Evolutionary conservation across 164 flowering plant genomes (phyloP).

Genomic region (Dillenia turbinata): DNA sequence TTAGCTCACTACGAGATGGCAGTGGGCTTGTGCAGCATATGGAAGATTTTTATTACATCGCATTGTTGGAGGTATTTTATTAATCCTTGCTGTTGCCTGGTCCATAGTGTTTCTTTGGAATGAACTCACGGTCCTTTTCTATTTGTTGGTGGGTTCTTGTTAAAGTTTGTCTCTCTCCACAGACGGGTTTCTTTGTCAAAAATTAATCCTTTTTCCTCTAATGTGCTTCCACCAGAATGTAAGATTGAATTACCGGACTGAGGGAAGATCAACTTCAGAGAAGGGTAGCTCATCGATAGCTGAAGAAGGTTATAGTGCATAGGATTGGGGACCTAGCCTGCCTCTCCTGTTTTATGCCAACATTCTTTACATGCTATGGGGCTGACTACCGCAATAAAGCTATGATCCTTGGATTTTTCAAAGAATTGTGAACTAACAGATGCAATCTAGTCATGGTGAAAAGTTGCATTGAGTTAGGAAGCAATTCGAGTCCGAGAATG

Average conservation of each 20-base stretch:
- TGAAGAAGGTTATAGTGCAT: not conserved
- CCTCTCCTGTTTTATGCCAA: too few relatives aligned
- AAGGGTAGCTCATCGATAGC: constrained; percentile 10
- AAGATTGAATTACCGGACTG: constrained; percentile 48
- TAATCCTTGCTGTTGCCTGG: not conserved
- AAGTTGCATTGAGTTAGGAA: too few relatives aligned
- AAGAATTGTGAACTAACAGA: too few relatives aligned
- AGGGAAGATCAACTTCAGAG: constrained; percentile 19
- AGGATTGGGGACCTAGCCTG: too few relatives aligned
- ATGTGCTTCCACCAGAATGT: constrained; percentile 45
- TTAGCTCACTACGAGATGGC: constrained; percentile 89
- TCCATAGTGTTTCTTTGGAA: not conserved
- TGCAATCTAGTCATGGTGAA: too few relatives aligned
- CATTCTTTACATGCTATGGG: too few relatives aligned
- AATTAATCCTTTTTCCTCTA: not conserved
- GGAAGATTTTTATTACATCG: constrained; percentile 93
- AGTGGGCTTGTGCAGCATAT: constrained; percentile 98
- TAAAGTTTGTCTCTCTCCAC: not conserved
- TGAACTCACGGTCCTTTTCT: not conserved
- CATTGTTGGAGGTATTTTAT: constrained; percentile 71
- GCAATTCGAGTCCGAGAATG: too few relatives aligned
- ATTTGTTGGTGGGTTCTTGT: not conserved
- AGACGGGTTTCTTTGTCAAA: not conserved
- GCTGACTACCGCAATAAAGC: too few relatives aligned
- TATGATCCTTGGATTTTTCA: too few relatives aligned